These are phyloP conservation scores for Cladosporium sp. DNA, from an alignment of 2,329 filamentous ascomycete species.

Conservation along the genomic window DNA sequence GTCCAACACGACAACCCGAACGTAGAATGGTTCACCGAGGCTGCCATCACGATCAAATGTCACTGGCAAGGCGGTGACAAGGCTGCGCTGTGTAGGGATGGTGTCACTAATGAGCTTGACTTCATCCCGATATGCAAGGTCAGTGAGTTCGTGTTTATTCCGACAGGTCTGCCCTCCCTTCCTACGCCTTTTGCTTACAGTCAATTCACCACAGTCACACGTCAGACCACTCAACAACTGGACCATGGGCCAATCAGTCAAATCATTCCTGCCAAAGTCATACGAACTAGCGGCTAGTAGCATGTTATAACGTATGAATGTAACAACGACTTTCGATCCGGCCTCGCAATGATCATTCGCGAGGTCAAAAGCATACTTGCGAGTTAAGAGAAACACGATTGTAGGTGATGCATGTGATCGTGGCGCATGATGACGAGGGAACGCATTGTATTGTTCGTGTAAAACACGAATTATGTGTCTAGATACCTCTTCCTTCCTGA, in stretches of 20 bases:
- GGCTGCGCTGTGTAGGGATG: not conserved
- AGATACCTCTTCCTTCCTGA: too few species aligned
- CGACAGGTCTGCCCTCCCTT: not conserved
- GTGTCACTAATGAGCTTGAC: slow-evolving; percentile 2
- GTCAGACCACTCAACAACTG: not conserved
- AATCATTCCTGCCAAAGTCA: not conserved
- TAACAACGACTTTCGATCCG: too few species aligned
- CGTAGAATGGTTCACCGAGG: slow-evolving; percentile 11
- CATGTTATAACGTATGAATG: too few species aligned
- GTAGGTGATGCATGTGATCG: too few species aligned
- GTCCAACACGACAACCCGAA: not conserved
- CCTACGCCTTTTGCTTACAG: not conserved
- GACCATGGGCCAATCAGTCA: not conserved
- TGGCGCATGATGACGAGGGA: too few species aligned
- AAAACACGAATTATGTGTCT: too few species aligned
- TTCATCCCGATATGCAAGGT: slow-evolving; percentile 17
- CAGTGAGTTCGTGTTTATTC: not conserved
- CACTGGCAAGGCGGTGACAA: not conserved
- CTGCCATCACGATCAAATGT: slow-evolving; percentile 7
- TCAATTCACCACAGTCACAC: not conserved
- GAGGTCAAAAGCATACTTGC: too few species aligned
- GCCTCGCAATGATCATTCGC: too few species aligned
- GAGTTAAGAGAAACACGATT: too few species aligned
- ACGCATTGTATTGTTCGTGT: too few species aligned
- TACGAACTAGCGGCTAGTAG: not conserved